These are phyloP conservation scores for Cercospora beticola DNA, from an alignment of 2,329 filamentous ascomycete genomes.

Conservation along the genomic window DNA sequence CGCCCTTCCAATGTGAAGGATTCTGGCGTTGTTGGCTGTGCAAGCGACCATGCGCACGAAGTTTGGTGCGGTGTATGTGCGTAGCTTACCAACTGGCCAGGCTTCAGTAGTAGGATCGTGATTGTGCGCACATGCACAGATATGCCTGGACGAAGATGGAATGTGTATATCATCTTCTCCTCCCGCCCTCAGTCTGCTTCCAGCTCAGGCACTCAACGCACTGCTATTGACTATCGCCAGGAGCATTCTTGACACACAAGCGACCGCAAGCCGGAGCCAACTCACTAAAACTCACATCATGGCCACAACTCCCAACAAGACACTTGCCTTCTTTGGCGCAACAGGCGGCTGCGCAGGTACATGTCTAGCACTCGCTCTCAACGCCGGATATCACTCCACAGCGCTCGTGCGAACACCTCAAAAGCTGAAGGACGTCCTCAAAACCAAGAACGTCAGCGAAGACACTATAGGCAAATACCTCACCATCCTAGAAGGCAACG, in stretches of 20 bases:
- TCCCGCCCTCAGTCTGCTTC: neutral
- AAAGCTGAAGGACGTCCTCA: constrained; percentile 50
- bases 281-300: neutral
- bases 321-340: constrained; percentile 54
- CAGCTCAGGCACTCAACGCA: neutral
- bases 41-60: neutral
- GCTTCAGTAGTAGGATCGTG: neutral
- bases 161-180: neutral
- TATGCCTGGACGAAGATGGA: neutral
- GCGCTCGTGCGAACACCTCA: constrained; percentile 52
- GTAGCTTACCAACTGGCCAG: neutral
- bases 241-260: neutral
- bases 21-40: neutral
- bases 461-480: constrained; percentile 43
- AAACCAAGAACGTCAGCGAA: constrained; percentile 41
- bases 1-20: neutral
- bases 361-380: constrained; percentile 42
- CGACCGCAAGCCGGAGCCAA: neutral
- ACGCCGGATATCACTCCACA: constrained; percentile 46
- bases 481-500: constrained; percentile 51
- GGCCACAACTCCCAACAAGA: constrained; percentile 24
- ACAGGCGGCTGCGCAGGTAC: constrained; percentile 51
- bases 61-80: neutral
- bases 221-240: neutral
- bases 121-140: neutral